Conservation (phyloP, 176 grass and related monocot genomes). For the Pontederia crassipes region DNA sequence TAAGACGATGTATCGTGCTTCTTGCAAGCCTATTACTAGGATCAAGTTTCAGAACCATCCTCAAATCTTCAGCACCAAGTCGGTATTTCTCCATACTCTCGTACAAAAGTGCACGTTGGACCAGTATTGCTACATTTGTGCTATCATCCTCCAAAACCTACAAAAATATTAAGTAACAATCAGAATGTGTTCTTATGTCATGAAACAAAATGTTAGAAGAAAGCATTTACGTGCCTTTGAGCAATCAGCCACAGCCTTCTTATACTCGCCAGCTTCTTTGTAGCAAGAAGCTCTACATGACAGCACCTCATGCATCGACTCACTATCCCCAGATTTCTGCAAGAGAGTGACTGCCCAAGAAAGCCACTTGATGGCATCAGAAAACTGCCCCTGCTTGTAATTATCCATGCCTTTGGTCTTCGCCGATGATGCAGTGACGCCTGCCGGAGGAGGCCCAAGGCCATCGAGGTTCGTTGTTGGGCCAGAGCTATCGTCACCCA, state of each 20-base stretch:
- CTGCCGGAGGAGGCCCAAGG: constrained; percentile 64
- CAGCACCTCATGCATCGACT: constrained; percentile 59
- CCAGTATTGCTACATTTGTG: constrained; percentile 61
- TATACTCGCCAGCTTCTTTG: constrained; percentile 99
- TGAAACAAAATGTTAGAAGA: background rate
- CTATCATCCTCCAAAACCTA: constrained; percentile 78
- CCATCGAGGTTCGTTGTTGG: constrained; percentile 84
- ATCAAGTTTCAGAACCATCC: constrained; percentile 96
- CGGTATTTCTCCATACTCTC: constrained; percentile 95
- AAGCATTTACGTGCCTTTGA: constrained; percentile 44
- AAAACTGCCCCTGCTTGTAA: constrained; percentile 92
- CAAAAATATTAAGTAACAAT: constrained; percentile 5
- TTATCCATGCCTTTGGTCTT: constrained; percentile 83
- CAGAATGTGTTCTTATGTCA: background rate
- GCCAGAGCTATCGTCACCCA: constrained; percentile 36
- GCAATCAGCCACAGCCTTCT: constrained; percentile 99
- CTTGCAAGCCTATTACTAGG: constrained; percentile 83
- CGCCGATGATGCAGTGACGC: constrained; percentile 49
- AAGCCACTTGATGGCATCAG: constrained; percentile 97
- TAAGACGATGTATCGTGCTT: constrained; percentile 87
- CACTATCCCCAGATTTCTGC: constrained; percentile 52
- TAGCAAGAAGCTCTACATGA: constrained; percentile 95
- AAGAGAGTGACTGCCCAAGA: constrained; percentile 84
- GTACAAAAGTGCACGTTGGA: constrained; percentile 89
- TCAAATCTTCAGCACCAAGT: constrained; percentile 85